Percentiles rank a stretch among this genome's conserved stretches.
Conservation (phyloP, 2,329 filamentous ascomycete genomes). For the Biscogniauxia marginata region DNA sequence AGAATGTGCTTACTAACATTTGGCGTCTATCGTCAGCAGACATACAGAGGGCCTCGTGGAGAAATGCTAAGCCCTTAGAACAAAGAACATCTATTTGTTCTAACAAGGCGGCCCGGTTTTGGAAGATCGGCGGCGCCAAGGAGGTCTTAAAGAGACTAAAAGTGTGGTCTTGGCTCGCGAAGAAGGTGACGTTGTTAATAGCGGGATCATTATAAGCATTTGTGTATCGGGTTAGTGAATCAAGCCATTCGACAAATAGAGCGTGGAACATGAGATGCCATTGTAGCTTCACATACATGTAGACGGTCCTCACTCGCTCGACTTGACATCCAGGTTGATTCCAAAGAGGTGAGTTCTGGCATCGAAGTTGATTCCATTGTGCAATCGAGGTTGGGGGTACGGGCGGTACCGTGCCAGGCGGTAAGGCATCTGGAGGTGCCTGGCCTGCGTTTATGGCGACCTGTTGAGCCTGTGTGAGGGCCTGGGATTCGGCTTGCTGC, state of each 20-base stretch:
- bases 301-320: slow-evolving; percentile 3
- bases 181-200: no score
- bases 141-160: no score
- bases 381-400: background rate
- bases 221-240: background rate
- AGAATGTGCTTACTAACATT: background rate
- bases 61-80: background rate
- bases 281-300: slow-evolving; percentile 4
- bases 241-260: background rate
- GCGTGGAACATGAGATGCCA: background rate
- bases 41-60: background rate
- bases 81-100: background rate
- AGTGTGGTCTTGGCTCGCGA: no score
- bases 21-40: background rate
- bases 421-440: no score
- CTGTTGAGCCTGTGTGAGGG: background rate
- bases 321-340: background rate
- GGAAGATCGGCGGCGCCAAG: background rate
- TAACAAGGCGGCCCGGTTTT: background rate
- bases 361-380: background rate
- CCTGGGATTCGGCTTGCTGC: background rate
- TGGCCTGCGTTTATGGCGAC: background rate
- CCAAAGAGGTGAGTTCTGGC: background rate
- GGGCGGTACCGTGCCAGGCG: background rate
- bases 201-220: no score